phyloP scores from a whole-genome alignment of 2,329 filamentous ascomycete species.

The Arthrobotrys iridis region DNA sequence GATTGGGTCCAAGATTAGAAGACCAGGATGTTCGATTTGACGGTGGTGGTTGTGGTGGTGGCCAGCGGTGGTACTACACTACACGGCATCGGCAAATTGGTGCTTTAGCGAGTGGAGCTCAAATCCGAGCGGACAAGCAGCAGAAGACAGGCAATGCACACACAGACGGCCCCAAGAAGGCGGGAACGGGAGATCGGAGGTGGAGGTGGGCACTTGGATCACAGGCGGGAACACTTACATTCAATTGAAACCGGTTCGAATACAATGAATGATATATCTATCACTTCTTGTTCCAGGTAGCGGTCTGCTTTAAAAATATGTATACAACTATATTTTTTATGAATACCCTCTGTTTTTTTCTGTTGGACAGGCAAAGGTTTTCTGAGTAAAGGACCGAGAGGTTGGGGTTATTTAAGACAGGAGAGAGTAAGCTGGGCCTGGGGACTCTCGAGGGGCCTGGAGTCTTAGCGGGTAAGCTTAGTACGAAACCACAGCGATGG shows the following conservation, averaged over 20 bases:
- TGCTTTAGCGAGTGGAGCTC: slow-evolving; percentile 53
- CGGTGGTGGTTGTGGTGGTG: slow-evolving; percentile 16
- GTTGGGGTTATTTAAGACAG: slow-evolving; percentile 30
- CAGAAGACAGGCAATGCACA: slow-evolving; percentile 28
- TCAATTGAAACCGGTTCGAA: slow-evolving; percentile 5
- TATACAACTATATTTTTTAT: slow-evolving; percentile 4
- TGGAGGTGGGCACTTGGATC: slow-evolving; percentile 27
- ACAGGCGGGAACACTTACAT: slow-evolving; percentile 37
- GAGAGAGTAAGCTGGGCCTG: not conserved
- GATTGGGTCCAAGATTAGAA: slow-evolving; percentile 9
- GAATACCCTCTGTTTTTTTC: not conserved
- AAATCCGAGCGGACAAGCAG: slow-evolving; percentile 23
- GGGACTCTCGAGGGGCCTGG: slow-evolving; percentile 18
- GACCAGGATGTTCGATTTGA: slow-evolving; percentile 38
- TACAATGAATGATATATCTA: too few species aligned
- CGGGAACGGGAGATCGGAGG: slow-evolving; percentile 48
- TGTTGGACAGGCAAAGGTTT: slow-evolving; percentile 14
- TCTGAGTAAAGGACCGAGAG: slow-evolving; percentile 13
- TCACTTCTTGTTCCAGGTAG: not conserved
- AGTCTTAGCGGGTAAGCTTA: slow-evolving; percentile 28
- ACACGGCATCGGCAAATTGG: slow-evolving; percentile 39
- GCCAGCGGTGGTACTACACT: slow-evolving; percentile 31
- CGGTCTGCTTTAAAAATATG: too few species aligned
- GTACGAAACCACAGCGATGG: slow-evolving; percentile 20
- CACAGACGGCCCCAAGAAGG: slow-evolving; percentile 6